Percentiles rank a stretch among this genome's conserved stretches.
Evolutionary conservation across 768 basidiomycete species (phyloP).

Genomic region (Gloeophyllum trabeum): DNA sequence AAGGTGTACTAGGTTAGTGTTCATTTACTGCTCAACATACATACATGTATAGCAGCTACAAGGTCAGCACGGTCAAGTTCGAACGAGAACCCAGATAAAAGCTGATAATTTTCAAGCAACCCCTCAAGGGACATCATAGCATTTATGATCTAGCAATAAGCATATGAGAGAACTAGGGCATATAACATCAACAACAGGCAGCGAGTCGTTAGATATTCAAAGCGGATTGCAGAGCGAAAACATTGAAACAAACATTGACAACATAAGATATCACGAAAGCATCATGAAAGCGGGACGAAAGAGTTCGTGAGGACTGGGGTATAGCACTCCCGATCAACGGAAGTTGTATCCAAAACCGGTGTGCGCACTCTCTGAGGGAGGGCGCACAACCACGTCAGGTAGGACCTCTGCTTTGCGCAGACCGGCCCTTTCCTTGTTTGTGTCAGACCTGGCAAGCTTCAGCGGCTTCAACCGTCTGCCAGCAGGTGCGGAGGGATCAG

Average conservation of each 20-base stretch:
- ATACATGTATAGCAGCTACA: too few species aligned
- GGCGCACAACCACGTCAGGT: conserved; percentile 50
- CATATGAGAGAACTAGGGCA: too few species aligned
- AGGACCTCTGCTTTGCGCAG: conserved; percentile 45
- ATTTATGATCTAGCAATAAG: too few species aligned
- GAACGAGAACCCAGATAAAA: too few species aligned
- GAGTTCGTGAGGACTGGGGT: neutral
- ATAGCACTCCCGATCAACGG: conserved; percentile 13
- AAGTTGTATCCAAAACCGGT: conserved; percentile 32
- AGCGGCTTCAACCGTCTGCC: conserved; percentile 42
- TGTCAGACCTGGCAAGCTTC: conserved; percentile 50
- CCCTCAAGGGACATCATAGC: too few species aligned
- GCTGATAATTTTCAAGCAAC: too few species aligned
- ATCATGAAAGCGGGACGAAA: neutral
- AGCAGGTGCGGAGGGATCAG: conserved; percentile 14
- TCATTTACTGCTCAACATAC: too few species aligned
- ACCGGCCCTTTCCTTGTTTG: conserved; percentile 46
- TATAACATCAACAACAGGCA: too few species aligned
- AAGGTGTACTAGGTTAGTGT: too few species aligned
- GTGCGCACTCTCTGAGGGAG: conserved; percentile 41
- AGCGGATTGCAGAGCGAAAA: too few species aligned
- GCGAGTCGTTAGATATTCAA: too few species aligned
- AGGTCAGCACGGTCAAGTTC: too few species aligned
- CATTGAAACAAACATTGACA: neutral
- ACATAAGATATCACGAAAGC: neutral